Percentiles rank a stretch among this genome's conserved stretches.
Evolutionary conservation across 371 early-diverging fungal genomes (phyloP).

Genomic region (Circinella minor): DNA sequence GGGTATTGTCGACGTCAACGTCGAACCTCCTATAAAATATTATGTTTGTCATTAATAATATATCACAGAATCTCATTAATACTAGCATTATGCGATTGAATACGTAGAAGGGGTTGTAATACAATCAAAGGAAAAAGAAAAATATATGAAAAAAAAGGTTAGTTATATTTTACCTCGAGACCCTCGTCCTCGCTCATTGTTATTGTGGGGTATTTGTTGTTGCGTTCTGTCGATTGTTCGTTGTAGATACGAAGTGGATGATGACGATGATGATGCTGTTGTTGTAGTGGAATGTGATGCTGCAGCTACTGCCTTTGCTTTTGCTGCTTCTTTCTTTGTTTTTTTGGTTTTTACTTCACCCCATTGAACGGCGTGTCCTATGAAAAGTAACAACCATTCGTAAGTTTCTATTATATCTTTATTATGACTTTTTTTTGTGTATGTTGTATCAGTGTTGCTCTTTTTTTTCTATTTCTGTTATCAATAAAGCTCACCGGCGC

Average conservation of each 20-base stretch:
- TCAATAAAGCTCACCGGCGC: constrained; percentile 66
- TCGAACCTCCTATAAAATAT: constrained; percentile 28
- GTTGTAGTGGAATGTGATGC: constrained; percentile 12
- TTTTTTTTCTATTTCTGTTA: too few species aligned
- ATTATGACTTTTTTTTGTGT: too few species aligned
- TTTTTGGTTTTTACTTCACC: constrained; percentile 91
- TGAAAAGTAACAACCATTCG: constrained; percentile 9
- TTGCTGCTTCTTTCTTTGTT: constrained; percentile 52
- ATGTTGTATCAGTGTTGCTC: too few species aligned
- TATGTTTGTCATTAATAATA: constrained; percentile 3
- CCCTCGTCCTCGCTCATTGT: constrained; percentile 22
- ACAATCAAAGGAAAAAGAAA: too few species aligned
- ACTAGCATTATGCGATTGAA: too few species aligned
- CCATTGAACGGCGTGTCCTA: constrained; percentile 91
- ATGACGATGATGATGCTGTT: constrained; percentile 26
- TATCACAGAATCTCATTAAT: background rate
- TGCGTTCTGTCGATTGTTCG: constrained; percentile 15
- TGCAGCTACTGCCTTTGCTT: constrained; percentile 46
- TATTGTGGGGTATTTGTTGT: constrained; percentile 10
- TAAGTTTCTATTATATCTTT: too few species aligned
- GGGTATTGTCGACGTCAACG: constrained; percentile 19
- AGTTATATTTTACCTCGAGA: constrained; percentile 26
- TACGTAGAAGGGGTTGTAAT: too few species aligned
- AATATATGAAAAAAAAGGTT: too few species aligned
- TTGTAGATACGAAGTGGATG: constrained; percentile 15